A percentile compares a stretch with the other conserved stretches of the same genome.
These are phyloP conservation scores for Termitomyces sp. DNA, from an alignment of 768 basidiomycete species.

Conservation along the genomic window DNA sequence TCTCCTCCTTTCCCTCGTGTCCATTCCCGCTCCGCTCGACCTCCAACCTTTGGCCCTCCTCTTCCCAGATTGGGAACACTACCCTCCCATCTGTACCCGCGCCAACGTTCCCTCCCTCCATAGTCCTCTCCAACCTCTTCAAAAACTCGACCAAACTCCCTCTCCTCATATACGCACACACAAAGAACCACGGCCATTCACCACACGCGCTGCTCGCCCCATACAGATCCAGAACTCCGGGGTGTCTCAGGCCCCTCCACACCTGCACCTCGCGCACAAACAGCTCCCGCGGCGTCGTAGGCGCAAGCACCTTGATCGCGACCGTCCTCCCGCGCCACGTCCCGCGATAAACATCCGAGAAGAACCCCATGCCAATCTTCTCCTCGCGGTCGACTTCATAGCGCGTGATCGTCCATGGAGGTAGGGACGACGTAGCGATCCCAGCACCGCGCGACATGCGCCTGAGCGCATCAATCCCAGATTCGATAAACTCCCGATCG, in stretches of 20 bases:
- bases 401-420: conserved; percentile 74
- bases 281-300: conserved; percentile 52
- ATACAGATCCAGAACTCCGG: conserved; percentile 66
- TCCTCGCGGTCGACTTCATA: conserved; percentile 72
- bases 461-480: conserved; percentile 64
- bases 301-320: conserved; percentile 68
- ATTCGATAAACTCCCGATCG: conserved; percentile 67
- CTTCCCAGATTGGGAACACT: too few species aligned
- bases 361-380: too few species aligned
- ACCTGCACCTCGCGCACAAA: too few species aligned
- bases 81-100: too few species aligned
- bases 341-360: conserved; percentile 76
- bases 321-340: conserved; percentile 63
- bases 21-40: conserved; percentile 14
- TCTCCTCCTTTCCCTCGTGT: too few species aligned
- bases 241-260: too few species aligned
- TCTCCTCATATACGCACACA: conserved; percentile 65
- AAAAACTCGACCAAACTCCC: conserved; percentile 67
- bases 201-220: too few species aligned
- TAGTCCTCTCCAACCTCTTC: too few species aligned
- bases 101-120: too few species aligned
- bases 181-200: too few species aligned
- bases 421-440: conserved; percentile 25
- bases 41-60: conserved; percentile 53
- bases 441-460: conserved; percentile 34